phyloP scores from a whole-genome alignment of 768 basidiomycete genomes.

The Amanita thiersii region DNA sequence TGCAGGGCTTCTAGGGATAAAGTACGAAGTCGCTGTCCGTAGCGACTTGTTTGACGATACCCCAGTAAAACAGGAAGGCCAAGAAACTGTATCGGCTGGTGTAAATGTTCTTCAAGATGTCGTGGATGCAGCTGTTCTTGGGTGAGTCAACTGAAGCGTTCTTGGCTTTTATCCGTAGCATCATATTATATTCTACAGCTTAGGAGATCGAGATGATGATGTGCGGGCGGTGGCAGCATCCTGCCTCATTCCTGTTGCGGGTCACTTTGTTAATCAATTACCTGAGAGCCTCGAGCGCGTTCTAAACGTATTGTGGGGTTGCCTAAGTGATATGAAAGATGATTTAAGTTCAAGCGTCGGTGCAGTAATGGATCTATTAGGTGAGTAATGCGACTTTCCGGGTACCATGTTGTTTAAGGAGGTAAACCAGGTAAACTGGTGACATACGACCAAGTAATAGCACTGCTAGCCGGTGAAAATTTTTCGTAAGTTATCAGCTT shows the following conservation, averaged over 20 bases:
- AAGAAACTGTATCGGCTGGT: constrained; percentile 31
- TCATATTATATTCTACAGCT: constrained; percentile 31
- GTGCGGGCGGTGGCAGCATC: constrained; percentile 93
- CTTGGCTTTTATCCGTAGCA: background rate
- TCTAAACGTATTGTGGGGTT: constrained; percentile 83
- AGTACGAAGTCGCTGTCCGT: constrained; percentile 95
- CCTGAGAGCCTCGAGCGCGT: constrained; percentile 66
- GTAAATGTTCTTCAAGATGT: constrained; percentile 66
- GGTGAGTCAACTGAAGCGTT: constrained; percentile 42
- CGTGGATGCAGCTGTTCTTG: constrained; percentile 85
- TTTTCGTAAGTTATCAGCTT: constrained; percentile 52
- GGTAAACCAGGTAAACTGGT: constrained; percentile 65
- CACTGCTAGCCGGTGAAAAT: constrained; percentile 59
- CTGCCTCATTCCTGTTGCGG: constrained; percentile 83
- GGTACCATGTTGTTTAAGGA: constrained; percentile 5
- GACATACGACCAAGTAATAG: constrained; percentile 68
- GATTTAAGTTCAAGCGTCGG: constrained; percentile 95
- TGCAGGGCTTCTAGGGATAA: constrained; percentile 94
- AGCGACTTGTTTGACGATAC: constrained; percentile 64
- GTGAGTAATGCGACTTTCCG: constrained; percentile 30
- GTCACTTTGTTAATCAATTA: constrained; percentile 68
- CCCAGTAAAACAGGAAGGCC: constrained; percentile 27
- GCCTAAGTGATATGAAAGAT: constrained; percentile 89
- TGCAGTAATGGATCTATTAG: constrained; percentile 95
- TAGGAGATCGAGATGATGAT: constrained; percentile 90